phyloP scores from a whole-genome alignment of 768 basidiomycete genomes.

The Hemileccinum rubropunctum region DNA sequence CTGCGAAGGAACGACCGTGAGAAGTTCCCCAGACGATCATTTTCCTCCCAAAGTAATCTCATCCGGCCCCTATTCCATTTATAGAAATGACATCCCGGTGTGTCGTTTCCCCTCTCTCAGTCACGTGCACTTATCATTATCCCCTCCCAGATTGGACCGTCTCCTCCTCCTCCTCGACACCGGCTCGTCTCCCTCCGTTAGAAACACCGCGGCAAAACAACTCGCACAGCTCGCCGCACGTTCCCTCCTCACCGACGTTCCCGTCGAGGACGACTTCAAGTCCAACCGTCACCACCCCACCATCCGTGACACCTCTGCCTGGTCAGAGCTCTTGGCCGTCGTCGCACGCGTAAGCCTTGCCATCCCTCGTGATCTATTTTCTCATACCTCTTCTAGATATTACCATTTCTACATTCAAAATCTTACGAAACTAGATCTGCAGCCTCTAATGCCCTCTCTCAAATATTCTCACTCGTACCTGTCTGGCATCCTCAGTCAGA shows the following conservation, averaged over 20 bases:
- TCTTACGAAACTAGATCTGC: constrained; percentile 91
- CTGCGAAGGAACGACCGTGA: constrained; percentile 40
- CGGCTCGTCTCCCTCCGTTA: constrained; percentile 85
- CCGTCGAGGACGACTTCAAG: constrained; percentile 78
- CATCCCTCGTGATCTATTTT: background rate
- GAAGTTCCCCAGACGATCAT: constrained; percentile 50
- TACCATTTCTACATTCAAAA: constrained; percentile 89
- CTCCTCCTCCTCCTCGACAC: constrained; percentile 94
- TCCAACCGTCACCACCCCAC: constrained; percentile 52
- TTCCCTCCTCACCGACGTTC: constrained; percentile 78
- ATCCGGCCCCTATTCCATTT: constrained; percentile 47
- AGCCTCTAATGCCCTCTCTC: constrained; percentile 83
- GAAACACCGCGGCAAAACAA: constrained; percentile 95
- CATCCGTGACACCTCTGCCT: constrained; percentile 67
- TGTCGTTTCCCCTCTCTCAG: constrained; percentile 2
- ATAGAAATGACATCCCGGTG: constrained; percentile 77
- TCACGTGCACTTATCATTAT: background rate
- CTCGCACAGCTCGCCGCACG: constrained; percentile 88
- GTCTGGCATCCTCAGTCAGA: constrained; percentile 55
- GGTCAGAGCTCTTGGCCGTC: constrained; percentile 88
- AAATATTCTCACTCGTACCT: constrained; percentile 83
- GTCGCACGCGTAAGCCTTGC: constrained; percentile 73
- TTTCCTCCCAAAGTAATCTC: constrained; percentile 42
- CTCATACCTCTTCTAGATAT: constrained; percentile 49
- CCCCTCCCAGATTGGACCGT: constrained; percentile 80